Evolutionary conservation across 2,329 filamentous ascomycete genomes (phyloP).

Genomic region (Chrysosporium keratinophilum): DNA sequence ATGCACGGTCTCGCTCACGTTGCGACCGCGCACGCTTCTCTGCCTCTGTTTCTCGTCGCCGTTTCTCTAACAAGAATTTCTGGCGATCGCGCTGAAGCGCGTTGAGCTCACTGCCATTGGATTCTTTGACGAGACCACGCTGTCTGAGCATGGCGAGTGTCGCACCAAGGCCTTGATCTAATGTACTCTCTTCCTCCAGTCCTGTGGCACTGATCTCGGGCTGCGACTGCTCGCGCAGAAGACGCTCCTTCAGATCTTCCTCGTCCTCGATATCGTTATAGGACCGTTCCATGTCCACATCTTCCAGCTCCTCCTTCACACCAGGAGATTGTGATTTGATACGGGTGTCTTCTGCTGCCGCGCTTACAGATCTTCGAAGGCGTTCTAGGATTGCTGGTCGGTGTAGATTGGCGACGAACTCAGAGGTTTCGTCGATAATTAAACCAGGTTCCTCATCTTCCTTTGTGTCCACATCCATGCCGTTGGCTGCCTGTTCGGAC

Average conservation of each 20-base stretch:
- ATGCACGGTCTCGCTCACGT: constrained; percentile 78
- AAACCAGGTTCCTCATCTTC: constrained; percentile 53
- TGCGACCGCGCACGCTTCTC: constrained; percentile 69
- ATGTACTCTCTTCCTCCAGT: constrained; percentile 72
- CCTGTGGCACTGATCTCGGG: constrained; percentile 55
- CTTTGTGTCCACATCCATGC: constrained; percentile 50
- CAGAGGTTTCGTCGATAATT: constrained; percentile 90
- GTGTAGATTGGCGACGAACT: constrained; percentile 80
- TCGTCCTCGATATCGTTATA: constrained; percentile 44
- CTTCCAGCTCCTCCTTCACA: constrained; percentile 44
- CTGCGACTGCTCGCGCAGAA: constrained; percentile 40
- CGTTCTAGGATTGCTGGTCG: constrained; percentile 52
- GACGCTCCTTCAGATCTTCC: constrained; percentile 40
- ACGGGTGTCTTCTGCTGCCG: constrained; percentile 25
- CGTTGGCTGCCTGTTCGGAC: constrained; percentile 35
- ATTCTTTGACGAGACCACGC: constrained; percentile 64
- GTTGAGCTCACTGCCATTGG: constrained; percentile 54
- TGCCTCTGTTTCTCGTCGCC: constrained; percentile 64
- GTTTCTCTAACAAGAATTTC: constrained; percentile 69
- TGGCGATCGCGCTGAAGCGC: constrained; percentile 59
- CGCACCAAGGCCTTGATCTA: constrained; percentile 68
- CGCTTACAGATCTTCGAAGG: constrained; percentile 29
- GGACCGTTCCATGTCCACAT: constrained; percentile 45
- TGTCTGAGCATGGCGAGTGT: constrained; percentile 74
- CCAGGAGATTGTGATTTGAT: constrained; percentile 26